phyloP scores from a whole-genome alignment of 225 moss, liverwort and hornwort species.

The Climacium dendroides region DNA sequence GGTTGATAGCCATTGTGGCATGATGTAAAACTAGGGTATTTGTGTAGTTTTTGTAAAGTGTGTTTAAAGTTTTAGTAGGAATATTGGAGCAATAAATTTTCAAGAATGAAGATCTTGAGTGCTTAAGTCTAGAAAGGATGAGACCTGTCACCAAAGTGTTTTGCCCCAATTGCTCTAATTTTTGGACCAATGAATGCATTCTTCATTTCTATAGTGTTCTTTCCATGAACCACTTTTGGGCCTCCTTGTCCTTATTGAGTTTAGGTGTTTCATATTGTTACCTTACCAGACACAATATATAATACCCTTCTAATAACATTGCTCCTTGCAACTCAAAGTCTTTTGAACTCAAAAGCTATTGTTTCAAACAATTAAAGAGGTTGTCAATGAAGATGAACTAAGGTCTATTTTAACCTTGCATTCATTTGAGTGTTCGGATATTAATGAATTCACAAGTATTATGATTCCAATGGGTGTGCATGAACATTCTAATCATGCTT shows the following conservation, averaged over 20 bases:
- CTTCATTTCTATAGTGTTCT: neutral
- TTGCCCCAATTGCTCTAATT: fast-evolving
- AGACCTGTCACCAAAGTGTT: neutral
- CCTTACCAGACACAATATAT: neutral
- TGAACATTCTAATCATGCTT: neutral
- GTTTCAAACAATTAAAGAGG: too few species aligned
- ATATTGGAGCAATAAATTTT: neutral
- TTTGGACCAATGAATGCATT: neutral
- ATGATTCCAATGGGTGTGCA: neutral
- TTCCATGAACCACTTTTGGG: neutral
- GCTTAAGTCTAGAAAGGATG: fast-evolving
- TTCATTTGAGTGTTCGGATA: neutral
- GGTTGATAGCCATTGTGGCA: fast-evolving
- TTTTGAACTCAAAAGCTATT: neutral
- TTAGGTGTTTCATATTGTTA: neutral
- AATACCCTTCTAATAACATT: neutral
- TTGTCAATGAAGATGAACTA: neutral
- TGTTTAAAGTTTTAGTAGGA: fast-evolving
- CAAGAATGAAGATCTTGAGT: neutral
- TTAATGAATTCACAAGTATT: neutral
- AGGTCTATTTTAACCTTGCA: too few species aligned
- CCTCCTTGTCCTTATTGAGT: fast-evolving
- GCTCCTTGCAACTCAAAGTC: neutral
- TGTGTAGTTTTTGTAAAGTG: neutral
- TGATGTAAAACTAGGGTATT: neutral